These are phyloP conservation scores for Pythium phragmitis DNA, from an alignment of 352 stramenopile genomes.

Conservation along the genomic window DNA sequence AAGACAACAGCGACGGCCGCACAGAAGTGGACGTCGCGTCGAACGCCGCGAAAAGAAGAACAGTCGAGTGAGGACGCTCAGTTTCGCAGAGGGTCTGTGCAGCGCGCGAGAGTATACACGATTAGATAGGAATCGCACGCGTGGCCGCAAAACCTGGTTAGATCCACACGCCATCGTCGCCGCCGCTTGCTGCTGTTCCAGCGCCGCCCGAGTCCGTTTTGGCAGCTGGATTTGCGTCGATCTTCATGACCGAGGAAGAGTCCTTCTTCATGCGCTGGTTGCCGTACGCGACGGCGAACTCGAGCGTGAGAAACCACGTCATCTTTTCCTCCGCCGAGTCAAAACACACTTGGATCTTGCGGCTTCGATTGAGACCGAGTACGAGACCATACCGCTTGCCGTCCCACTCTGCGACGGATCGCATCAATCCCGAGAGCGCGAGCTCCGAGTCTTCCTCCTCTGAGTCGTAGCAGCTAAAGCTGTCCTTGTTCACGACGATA, in stretches of 20 bases:
- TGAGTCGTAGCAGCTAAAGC: conserved; percentile 76
- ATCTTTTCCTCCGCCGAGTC: conserved; percentile 83
- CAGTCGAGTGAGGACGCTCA: neutral
- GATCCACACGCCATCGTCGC: conserved; percentile 77
- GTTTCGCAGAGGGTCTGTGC: neutral
- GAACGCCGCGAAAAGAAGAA: neutral
- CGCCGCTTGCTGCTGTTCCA: conserved; percentile 26
- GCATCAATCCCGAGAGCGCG: conserved; percentile 61
- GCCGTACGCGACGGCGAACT: conserved; percentile 72
- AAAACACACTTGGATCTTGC: conserved; percentile 78
- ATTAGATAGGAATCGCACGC: conserved; percentile 5
- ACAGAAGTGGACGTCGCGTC: neutral
- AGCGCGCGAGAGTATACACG: conserved; percentile 10
- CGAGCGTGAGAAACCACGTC: conserved; percentile 78
- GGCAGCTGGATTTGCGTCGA: conserved; percentile 36
- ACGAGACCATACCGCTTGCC: conserved; percentile 74
- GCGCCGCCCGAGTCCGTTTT: conserved; percentile 31
- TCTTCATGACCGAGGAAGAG: conserved; percentile 47
- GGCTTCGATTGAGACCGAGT: conserved; percentile 60
- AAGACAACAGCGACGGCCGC: conserved; percentile 9
- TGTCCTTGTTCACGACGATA: conserved; percentile 74
- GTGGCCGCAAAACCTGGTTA: conserved; percentile 24
- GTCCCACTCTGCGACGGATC: conserved; percentile 70
- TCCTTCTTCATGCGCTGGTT: conserved; percentile 71
- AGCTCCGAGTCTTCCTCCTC: conserved; percentile 70